Percentiles rank a stretch among this genome's conserved stretches.
phyloP scores from a whole-genome alignment of 2,329 filamentous ascomycete genomes.

The Zymoseptoria tritici region DNA sequence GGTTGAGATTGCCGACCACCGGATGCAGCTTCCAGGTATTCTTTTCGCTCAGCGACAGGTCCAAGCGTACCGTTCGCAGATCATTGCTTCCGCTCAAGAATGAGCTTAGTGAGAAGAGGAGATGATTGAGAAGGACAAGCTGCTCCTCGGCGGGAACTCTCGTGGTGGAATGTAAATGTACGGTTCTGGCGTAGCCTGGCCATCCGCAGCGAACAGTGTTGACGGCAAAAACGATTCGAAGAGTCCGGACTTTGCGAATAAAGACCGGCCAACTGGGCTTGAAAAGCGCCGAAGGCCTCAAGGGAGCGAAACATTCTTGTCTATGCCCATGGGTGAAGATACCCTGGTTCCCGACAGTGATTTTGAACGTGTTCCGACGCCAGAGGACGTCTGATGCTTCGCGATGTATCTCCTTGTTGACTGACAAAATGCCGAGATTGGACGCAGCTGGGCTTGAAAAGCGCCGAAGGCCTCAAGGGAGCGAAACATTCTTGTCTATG shows the following conservation, averaged over 20 bases:
- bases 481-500: background rate
- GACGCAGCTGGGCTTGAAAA: background rate
- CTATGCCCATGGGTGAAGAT: background rate
- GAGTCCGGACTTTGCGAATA: background rate
- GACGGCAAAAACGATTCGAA: background rate
- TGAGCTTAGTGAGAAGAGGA: background rate
- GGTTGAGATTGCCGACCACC: background rate
- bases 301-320: background rate
- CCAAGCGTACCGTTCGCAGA: background rate
- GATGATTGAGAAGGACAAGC: background rate
- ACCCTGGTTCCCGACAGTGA: background rate
- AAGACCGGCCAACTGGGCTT: background rate
- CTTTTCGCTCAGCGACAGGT: background rate
- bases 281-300: background rate
- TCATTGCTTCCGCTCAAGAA: background rate
- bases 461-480: background rate
- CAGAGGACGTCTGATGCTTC: background rate
- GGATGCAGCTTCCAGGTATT: background rate
- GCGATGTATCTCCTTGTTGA: background rate
- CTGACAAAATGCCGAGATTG: background rate
- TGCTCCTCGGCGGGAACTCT: background rate
- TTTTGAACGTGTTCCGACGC: background rate
- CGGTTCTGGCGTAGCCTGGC: background rate
- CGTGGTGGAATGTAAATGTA: too few relatives aligned
- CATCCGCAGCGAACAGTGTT: background rate